Conservation (phyloP, 73 alveolate species). For the Paramecium biaurelia region DNA sequence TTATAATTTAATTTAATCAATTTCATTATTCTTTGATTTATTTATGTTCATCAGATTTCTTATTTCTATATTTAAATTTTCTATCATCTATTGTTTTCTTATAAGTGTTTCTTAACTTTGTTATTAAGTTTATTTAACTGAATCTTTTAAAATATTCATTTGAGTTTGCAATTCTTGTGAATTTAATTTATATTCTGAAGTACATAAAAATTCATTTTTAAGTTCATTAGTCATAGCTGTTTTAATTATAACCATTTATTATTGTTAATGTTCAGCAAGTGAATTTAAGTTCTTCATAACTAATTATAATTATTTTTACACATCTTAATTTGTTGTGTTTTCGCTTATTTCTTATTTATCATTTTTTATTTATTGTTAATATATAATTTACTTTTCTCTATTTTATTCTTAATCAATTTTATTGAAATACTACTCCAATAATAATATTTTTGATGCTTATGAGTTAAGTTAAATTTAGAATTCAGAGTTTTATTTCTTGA, state of each 20-base stretch:
- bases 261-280: background rate
- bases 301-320: too few relatives aligned
- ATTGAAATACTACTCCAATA: background rate
- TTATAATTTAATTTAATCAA: background rate
- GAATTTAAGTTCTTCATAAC: background rate
- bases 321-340: background rate
- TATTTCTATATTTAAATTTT: background rate
- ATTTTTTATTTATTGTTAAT: too few relatives aligned
- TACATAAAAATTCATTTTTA: background rate
- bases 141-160: background rate
- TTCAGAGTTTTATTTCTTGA: background rate
- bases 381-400: background rate
- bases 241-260: background rate
- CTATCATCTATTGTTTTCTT: background rate
- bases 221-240: background rate
- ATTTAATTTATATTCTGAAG: background rate
- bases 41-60: background rate
- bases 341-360: background rate
- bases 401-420: background rate
- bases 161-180: background rate
- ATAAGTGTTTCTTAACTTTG: background rate
- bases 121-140: background rate
- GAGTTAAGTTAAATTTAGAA: background rate
- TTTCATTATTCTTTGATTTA: background rate
- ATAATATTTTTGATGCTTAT: background rate